Evolutionary conservation across 2,329 filamentous ascomycete species (phyloP).

Genomic region (Zymoseptoria tritici): DNA sequence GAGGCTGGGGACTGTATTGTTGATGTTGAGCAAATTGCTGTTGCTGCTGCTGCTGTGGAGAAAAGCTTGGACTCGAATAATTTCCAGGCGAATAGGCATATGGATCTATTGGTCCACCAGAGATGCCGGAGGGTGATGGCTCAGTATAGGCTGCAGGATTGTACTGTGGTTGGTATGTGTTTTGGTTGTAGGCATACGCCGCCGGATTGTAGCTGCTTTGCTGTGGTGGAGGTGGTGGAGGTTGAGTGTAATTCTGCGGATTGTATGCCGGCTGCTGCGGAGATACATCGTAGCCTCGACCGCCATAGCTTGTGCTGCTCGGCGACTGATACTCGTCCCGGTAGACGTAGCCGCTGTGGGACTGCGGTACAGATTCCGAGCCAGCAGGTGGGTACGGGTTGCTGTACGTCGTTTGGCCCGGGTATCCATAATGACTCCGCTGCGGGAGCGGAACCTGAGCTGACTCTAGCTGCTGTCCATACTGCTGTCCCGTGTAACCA

Average conservation of each 20-base stretch:
- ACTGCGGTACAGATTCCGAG: slow-evolving; percentile 25
- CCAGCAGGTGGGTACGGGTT: slow-evolving; percentile 16
- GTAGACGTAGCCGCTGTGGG: slow-evolving; percentile 14
- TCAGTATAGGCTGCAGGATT: slow-evolving; percentile 21
- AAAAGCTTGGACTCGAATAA: slow-evolving; percentile 14
- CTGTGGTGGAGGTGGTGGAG: slow-evolving; percentile 29
- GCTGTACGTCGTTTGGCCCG: slow-evolving; percentile 20
- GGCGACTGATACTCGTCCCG: slow-evolving; percentile 17
- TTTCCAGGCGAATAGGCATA: slow-evolving; percentile 19
- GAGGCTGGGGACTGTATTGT: slow-evolving; percentile 21
- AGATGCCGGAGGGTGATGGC: slow-evolving; percentile 16
- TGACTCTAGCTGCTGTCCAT: slow-evolving; percentile 8
- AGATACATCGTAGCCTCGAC: slow-evolving; percentile 40
- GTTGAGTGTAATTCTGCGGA: slow-evolving; percentile 52
- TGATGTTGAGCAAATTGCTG: slow-evolving; percentile 12
- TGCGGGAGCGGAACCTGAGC: slow-evolving; percentile 4
- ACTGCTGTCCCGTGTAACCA: slow-evolving; percentile 11
- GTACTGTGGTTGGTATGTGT: slow-evolving; percentile 15
- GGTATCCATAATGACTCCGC: slow-evolving; percentile 16
- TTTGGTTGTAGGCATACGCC: slow-evolving; percentile 32
- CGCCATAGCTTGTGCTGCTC: slow-evolving; percentile 12
- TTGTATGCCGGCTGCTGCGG: slow-evolving; percentile 57
- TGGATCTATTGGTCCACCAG: slow-evolving; percentile 21
- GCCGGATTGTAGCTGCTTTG: slow-evolving; percentile 41
- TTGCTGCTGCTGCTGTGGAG: slow-evolving; percentile 12